Base-by-base conservation (phyloP, 176 grass and related monocot genomes). In the Calamus simplicifolius region DNA sequence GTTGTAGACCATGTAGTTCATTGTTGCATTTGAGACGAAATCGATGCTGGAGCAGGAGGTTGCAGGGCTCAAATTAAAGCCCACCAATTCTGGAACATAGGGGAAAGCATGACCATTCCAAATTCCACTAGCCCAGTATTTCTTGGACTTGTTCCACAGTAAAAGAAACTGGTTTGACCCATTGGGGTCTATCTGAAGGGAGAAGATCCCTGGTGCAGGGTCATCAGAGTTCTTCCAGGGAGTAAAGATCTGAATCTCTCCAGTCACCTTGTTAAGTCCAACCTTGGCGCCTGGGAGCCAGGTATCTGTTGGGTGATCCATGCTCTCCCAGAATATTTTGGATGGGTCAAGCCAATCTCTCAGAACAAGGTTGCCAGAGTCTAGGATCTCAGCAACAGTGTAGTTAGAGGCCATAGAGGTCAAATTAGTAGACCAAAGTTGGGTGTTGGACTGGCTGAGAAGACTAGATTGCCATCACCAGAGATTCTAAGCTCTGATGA, bases 201-300 rank as follows among this genome's bases (percentile, higher is more conserved):
- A 86, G 74, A 67, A 95, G 30, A 79, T 35, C 28, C 90, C 90
- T 2, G 77, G 82, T 15, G 80, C 51, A 0, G 90, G 90, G 35
- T 95, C 54, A 3, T 53, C 63, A 0, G 0, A 61, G 58, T 75
- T 95, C 59, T 48, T 86, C 86, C 86, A 87, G 2, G 86, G 30
- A 49, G 80, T 52, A 58, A 90, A 81, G 35, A 71, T 66, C 76
- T 89, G 90, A 68, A 43, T 73, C 3, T 64, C 17, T 17, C 72
- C 58, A 8, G 82, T 87, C 57, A 28, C 51, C 78, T 87, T 95
- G 76, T 87, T 87, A 54, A 87, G 52, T 5, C 74, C 64, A 6
- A 95, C 69, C 73, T 95, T 95, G 62, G 26, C 54, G 4, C 77
- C 61, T 0, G 86, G n/a, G 53, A 95, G 81, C 90, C 86, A 90